Base-by-base conservation (phyloP, 345 rosid species). In the Barbarea vulgaris region DNA sequence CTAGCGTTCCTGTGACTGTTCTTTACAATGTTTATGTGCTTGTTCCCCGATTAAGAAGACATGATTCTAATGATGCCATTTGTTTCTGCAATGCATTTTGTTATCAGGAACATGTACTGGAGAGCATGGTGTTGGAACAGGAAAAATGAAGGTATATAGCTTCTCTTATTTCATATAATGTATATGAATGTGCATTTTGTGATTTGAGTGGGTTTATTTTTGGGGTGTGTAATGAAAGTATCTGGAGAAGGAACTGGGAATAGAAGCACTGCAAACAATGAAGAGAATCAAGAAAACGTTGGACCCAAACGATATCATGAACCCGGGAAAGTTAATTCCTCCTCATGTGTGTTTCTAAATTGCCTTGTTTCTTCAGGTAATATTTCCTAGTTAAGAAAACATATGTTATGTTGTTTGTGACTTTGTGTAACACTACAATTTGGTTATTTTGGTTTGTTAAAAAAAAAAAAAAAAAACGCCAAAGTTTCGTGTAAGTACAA, bases 81-180 rank as follows among this genome's bases (percentile, higher is more conserved):
- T 51, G 68, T 10, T 61, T 69, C 39, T 64, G 33, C 47, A 12
- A 66, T 67, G 14, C 28, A 6, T 25, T 56, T 70, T 52, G 59
- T 66, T 66, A 52, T 75, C 87, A 94, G 98, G 96, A 81, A 94
- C 97, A 30, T 94, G 98, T 76, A 88, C 95, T 2, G 97, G 97
- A 58, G 98, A 94, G 80, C 97, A 94, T 57, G 97, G 98, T 36
- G 90, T 91, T 64, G 96, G 98, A 74, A 94, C 95, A 14, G 97
- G 97, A 71, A 91, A 91, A 83, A 81, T 91, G 87, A 91, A 93
- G 97, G 98, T 68, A 70, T 68, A 70, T 7, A 53, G 34, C 36
- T 42, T 62, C 1, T 24, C 3, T 15, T 7, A 48, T 33, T 22
- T 21, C 13, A 4, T 24, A 69, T 14, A 21, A 46, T 4, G 5